Evolutionary conservation across 345 rosid species (phyloP).

Genomic region (Citrus glauca): DNA sequence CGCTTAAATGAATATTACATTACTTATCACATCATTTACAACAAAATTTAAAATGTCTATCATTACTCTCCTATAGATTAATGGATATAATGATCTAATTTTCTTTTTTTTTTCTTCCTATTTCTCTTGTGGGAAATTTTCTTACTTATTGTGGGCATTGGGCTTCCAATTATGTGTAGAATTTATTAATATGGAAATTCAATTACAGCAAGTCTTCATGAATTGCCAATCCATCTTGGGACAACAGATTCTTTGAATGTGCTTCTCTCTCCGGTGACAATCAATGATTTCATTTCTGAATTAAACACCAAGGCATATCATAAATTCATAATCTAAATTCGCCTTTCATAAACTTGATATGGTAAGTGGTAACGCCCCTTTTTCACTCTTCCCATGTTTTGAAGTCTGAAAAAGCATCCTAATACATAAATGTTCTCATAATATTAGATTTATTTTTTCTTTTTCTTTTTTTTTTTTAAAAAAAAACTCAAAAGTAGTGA

Average conservation of each 20-base stretch:
- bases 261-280: background rate
- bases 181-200: background rate
- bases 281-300: background rate
- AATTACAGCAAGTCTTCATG: background rate
- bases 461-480: no score
- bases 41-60: no score
- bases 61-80: no score
- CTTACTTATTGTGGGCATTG: background rate
- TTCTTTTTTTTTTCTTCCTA: no score
- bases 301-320: background rate
- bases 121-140: background rate
- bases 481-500: background rate
- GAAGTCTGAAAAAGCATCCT: no score
- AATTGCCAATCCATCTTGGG: background rate
- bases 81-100: background rate
- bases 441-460: background rate
- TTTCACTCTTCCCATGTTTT: background rate
- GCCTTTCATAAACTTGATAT: no score
- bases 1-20: no score
- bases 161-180: background rate
- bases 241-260: background rate
- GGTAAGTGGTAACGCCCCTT: background rate
- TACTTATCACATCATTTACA: no score
- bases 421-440: no score
- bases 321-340: background rate